phyloP scores from a whole-genome alignment of 2,329 filamentous ascomycete species.

The Beauveria caledonica region DNA sequence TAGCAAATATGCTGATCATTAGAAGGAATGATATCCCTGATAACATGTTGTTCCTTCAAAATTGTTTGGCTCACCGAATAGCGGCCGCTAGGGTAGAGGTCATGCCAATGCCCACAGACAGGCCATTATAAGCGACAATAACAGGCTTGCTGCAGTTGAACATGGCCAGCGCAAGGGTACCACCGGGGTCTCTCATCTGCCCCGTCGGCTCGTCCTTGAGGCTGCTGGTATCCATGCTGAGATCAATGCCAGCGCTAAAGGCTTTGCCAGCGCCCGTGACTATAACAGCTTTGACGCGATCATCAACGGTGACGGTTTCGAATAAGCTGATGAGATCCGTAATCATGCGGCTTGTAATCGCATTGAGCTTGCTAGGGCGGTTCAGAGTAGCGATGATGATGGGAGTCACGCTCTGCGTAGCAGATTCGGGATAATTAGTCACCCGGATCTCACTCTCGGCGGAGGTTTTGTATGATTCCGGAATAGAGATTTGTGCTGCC shows the following conservation, averaged over 20 bases:
- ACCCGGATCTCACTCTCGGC: not conserved
- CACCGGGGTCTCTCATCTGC: conserved; percentile 28
- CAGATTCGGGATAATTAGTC: conserved; percentile 1
- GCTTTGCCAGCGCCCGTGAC: conserved; percentile 52
- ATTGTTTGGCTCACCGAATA: conserved; percentile 5
- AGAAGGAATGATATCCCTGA: too few species aligned
- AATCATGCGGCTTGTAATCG: conserved; percentile 38
- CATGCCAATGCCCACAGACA: conserved; percentile 13
- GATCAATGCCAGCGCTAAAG: conserved; percentile 57
- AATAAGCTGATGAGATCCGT: conserved; percentile 36
- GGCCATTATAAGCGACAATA: conserved; percentile 15
- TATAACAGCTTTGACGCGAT: conserved; percentile 47
- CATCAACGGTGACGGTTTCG: conserved; percentile 49
- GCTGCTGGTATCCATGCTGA: conserved; percentile 21
- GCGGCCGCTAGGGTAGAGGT: conserved; percentile 13
- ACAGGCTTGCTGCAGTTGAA: conserved; percentile 15
- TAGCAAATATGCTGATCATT: too few species aligned
- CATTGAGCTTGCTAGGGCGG: conserved; percentile 46
- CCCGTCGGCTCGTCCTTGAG: not conserved
- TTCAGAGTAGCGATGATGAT: conserved; percentile 44
- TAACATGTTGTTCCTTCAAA: not conserved
- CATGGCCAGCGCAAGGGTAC: conserved; percentile 12
- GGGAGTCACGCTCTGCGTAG: conserved; percentile 12
- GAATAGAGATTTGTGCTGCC: not conserved
- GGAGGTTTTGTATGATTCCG: not conserved